Percentiles rank a stretch among this genome's conserved stretches.
These are phyloP conservation scores for Artemisia argyi DNA, from an alignment of 129 eudicot genomes.

Conservation along the genomic window DNA sequence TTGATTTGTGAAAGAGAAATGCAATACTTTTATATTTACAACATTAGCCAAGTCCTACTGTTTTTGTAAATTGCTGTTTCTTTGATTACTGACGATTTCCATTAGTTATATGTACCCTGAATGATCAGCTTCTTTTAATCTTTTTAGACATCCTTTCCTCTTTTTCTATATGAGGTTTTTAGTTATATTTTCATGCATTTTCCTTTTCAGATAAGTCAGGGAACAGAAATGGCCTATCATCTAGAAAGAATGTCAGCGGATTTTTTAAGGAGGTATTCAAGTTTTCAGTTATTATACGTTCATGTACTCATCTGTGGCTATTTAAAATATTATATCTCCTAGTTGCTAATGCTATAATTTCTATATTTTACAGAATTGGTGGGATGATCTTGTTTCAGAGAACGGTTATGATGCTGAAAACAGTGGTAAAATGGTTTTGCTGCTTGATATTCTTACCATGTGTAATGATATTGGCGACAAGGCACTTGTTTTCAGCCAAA, in stretches of 20 bases:
- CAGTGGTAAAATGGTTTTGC: conserved; percentile 97
- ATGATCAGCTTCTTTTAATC: too few species aligned
- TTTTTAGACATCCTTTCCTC: too few species aligned
- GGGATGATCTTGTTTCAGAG: conserved; percentile 76
- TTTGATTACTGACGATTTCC: too few species aligned
- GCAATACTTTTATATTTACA: neutral
- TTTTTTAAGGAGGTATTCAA: conserved; percentile 65
- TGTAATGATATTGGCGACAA: conserved; percentile 69
- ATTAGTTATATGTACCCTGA: too few species aligned
- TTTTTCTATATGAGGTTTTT: neutral
- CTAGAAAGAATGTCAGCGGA: conserved; percentile 56
- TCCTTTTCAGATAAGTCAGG: conserved; percentile 54
- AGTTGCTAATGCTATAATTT: neutral
- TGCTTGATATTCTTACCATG: conserved; percentile 75
- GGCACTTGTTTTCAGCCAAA: conserved; percentile 93
- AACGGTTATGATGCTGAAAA: conserved; percentile 64
- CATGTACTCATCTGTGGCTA: conserved; percentile 1
- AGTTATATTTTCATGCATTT: conserved; percentile 14
- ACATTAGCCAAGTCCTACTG: neutral
- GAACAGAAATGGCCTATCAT: conserved; percentile 42
- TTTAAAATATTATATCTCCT: neutral
- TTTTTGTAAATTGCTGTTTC: neutral
- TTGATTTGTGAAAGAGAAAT: neutral
- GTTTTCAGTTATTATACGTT: neutral
- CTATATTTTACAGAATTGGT: conserved; percentile 71